Evolutionary conservation across 2,329 filamentous ascomycete species (phyloP).

Genomic region (Trichoderma simmonsii): DNA sequence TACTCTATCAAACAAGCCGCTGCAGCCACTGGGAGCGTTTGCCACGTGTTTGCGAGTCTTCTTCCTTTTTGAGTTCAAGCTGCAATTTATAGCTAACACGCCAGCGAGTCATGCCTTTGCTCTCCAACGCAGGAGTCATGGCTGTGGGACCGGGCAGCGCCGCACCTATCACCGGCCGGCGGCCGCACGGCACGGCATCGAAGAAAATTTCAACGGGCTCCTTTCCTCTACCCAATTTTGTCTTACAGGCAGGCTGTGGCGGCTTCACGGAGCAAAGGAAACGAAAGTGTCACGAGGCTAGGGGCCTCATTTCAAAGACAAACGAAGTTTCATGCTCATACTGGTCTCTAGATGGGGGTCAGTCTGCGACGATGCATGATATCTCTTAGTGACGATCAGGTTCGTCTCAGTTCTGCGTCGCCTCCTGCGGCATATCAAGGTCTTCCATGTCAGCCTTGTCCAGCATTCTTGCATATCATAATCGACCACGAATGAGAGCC

Average conservation of each 20-base stretch:
- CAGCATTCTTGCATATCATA: slow-evolving; percentile 77
- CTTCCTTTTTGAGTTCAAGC: not conserved
- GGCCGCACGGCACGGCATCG: slow-evolving; percentile 11
- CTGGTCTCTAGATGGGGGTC: not conserved
- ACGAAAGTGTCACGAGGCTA: not conserved
- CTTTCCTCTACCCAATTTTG: not conserved
- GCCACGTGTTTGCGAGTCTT: not conserved
- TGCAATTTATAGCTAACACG: not conserved
- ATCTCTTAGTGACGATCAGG: not conserved
- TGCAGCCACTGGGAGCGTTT: not conserved
- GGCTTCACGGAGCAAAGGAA: not conserved
- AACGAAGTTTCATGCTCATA: not conserved
- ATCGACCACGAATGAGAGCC: not conserved
- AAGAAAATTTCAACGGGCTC: not conserved
- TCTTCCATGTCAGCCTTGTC: slow-evolving; percentile 60
- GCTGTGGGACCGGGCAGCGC: slow-evolving; percentile 4
- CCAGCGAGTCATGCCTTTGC: slow-evolving; percentile 2
- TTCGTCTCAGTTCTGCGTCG: not conserved
- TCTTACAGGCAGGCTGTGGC: not conserved
- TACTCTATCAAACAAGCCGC: not conserved
- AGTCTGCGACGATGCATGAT: not conserved
- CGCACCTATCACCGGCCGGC: slow-evolving; percentile 14
- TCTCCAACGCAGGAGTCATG: slow-evolving; percentile 8
- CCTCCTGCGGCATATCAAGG: slow-evolving; percentile 43
- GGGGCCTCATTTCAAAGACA: not conserved